Base-by-base conservation (phyloP, 495 filamentous ascomycete species). In the Aspergillus saccharolyticus region DNA sequence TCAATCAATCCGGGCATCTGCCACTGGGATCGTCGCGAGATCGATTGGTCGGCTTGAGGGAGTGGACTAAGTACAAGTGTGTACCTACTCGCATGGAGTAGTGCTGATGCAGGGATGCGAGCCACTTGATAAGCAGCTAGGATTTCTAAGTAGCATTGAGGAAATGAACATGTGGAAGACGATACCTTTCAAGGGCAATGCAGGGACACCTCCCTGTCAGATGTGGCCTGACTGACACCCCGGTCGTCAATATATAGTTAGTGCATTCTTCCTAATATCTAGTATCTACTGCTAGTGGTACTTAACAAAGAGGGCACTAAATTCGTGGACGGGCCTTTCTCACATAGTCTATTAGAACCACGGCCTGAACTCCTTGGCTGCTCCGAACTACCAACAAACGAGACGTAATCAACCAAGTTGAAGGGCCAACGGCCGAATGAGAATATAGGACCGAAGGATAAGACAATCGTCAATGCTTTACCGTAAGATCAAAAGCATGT, bases 161-260 rank as follows among this genome's bases (percentile, higher is more conserved):
- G 33, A 39, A 39, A 6, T 39, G 33, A 39, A 39, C 33, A 39
- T 39, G 33, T 39, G n/a, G n/a, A n/a, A 10, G 7, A 15, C 33
- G 12, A 17, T 54, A n/a, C 52, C 15, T 25, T 45, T 19, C 20
- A 21, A 45, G 28, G 20, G 28, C 17, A 20, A 42, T 42, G 16
- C 12, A 50, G 50, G 42, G n/a, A n/a, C n/a, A 44, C 52, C 52
- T 39, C 52, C n/a, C 44, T 54, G 19, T 21, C 18, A 54, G 52
- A 4, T 28, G 12, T 43, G 28, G 42, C 28, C 15, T 28, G 39
- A 15, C n/a, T n/a, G n/a, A n/a, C n/a, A n/a, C 19, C 5, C 20
- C n/a, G 42, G 0, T 19, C 42, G 24, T 25, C 20, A 12, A 12
- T 39, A 39, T 39, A 39, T 10, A 30, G 25, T 30, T 30, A 10